Evolutionary conservation across 495 filamentous ascomycete species (phyloP), one percentile per base, ranked within the genome.

Genomic region (Paragyromitra xinjiangensis): DNA sequence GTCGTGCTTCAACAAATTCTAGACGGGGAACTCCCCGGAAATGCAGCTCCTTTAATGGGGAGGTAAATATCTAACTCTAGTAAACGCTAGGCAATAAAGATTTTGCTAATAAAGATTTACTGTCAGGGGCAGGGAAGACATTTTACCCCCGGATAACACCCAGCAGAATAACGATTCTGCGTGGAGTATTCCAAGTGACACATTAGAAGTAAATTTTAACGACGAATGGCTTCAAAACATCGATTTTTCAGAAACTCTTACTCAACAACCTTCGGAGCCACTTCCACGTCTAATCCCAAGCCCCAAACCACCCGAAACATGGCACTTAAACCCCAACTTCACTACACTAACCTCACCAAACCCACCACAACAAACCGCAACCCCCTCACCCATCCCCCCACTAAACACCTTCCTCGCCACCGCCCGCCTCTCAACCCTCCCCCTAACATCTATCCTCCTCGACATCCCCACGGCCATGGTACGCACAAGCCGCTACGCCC

Each of bases 391-490:
- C 51, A 16, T 19, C 26, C 0, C 29, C 2, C 26, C 26, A n/a
- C n/a, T 29, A 51, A 40, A 3, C 45, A 9, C 39, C 19, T 16
- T 29, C 40, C 34, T 42, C 34, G 4, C 64, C 1, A 53, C 26
- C 26, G 6, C 40, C 48, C 64, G 48, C 12, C 64, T 67, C 12
- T 45, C 45, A 40, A 55, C 50, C 50, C 29, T 26, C 16, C 55
- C 34, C n/a, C 34, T 69, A 9, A 11, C 56, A 19, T 44, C 65
- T n/a, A 42, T 69, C 50, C 48, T 69, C 50, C 65, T 69, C 48
- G 14, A 37, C 0, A 69, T 69, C 65, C 65, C 65, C 12, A 39
- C 64, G 5, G 65, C 65, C 29, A 69, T 56, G 65, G 29, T 58
- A 34, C 14, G 39, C n/a, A 16, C 50, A 14, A 6, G 1, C 3